Percentiles rank a stretch among this genome's conserved stretches.
phyloP scores from a whole-genome alignment of 2,329 filamentous ascomycete species.

The Neofusicoccum kwambonambiense region DNA sequence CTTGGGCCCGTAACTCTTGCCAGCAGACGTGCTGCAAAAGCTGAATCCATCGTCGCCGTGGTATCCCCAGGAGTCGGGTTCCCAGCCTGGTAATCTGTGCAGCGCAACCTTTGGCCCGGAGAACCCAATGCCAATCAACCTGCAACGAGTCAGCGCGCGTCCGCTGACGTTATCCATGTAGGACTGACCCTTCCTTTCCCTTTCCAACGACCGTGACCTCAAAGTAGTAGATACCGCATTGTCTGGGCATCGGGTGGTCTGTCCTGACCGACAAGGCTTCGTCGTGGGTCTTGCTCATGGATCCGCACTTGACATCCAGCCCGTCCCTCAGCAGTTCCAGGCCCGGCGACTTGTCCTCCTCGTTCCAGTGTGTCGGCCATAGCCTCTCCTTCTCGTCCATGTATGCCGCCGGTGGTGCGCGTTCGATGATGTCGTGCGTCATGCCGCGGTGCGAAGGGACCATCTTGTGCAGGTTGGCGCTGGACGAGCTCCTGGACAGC shows the following conservation, averaged over 20 bases:
- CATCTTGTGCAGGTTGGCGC: conserved; percentile 60
- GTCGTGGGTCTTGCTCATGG: conserved; percentile 58
- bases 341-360: conserved; percentile 68
- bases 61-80: conserved; percentile 64
- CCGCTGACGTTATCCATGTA: conserved; percentile 26
- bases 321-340: conserved; percentile 76
- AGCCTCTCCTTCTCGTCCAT: conserved; percentile 13
- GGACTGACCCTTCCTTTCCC: conserved; percentile 64
- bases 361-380: conserved; percentile 83
- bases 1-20: conserved; percentile 59
- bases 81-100: conserved; percentile 64
- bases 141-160: conserved; percentile 25
- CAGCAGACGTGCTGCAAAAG: conserved; percentile 59
- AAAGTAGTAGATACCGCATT: conserved; percentile 94
- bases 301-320: conserved; percentile 65
- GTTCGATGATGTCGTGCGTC: conserved; percentile 81
- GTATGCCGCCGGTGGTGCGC: conserved; percentile 48
- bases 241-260: conserved; percentile 80
- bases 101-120: conserved; percentile 58
- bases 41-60: conserved; percentile 65
- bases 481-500: conserved; percentile 57
- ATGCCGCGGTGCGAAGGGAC: conserved; percentile 71
- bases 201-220: conserved; percentile 69
- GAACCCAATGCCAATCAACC: conserved; percentile 59
- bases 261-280: conserved; percentile 82